phyloP scores from a whole-genome alignment of 1,284 basidiomycete species.

The Trametes pubescens region DNA sequence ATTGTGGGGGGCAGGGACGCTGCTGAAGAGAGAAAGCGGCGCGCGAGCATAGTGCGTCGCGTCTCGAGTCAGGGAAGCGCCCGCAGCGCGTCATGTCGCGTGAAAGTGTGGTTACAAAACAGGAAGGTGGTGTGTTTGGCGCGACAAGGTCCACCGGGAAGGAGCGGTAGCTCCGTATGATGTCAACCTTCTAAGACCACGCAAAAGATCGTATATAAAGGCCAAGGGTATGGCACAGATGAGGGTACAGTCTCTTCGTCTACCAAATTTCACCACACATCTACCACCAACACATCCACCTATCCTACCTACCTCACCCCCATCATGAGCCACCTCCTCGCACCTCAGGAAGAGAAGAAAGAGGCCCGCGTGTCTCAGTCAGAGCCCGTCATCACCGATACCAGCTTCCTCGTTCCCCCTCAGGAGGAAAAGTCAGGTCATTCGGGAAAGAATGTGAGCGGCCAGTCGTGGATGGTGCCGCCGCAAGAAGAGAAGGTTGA shows the following conservation, averaged over 20 bases:
- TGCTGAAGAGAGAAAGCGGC: conserved; percentile 37
- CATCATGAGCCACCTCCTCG: conserved; percentile 33
- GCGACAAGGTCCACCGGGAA: neutral
- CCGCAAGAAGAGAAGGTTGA: conserved; percentile 27
- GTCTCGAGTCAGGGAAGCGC: conserved; percentile 15
- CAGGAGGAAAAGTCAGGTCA: conserved; percentile 31
- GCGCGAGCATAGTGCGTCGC: conserved; percentile 34
- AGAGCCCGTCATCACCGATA: conserved; percentile 24
- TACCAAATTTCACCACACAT: neutral
- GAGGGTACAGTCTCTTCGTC: neutral
- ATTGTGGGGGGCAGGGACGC: conserved; percentile 59
- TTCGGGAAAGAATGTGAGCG: neutral
- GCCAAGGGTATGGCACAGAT: neutral
- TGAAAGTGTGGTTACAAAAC: conserved; percentile 18
- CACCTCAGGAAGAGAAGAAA: conserved; percentile 34
- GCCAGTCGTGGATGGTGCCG: conserved; percentile 22
- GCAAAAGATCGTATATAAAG: conserved; percentile 5
- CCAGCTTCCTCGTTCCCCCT: conserved; percentile 31
- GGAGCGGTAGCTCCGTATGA: conserved; percentile 17
- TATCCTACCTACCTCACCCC: neutral
- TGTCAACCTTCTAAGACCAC: conserved; percentile 15
- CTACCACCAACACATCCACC: neutral
- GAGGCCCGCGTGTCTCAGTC: conserved; percentile 17
- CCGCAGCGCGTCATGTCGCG: conserved; percentile 17
- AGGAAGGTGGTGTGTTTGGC: conserved; percentile 29